Evolutionary conservation across 164 flowering plant species (phyloP).

Genomic region (Magnolia sinica): DNA sequence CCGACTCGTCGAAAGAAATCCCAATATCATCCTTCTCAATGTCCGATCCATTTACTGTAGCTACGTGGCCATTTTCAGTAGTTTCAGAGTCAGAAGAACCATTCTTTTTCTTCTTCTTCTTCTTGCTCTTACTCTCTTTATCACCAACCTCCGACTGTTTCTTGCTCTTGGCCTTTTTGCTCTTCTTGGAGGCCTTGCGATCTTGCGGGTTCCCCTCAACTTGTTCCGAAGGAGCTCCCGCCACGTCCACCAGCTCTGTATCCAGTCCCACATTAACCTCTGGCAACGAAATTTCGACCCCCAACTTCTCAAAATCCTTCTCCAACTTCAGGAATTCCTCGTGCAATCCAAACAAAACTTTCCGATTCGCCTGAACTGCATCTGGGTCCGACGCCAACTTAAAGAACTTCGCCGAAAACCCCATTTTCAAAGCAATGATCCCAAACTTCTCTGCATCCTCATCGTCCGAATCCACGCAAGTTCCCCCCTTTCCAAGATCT

Average conservation of each 20-base stretch:
- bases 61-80: conserved; percentile 9
- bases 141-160: conserved; percentile 9
- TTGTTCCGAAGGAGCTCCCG: not conserved
- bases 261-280: conserved; percentile 1
- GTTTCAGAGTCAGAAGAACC: conserved; percentile 6
- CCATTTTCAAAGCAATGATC: conserved; percentile 35
- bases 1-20: conserved; percentile 38
- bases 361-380: conserved; percentile 74
- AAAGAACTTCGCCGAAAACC: conserved; percentile 43
- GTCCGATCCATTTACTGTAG: conserved; percentile 14
- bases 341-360: conserved; percentile 55
- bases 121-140: conserved; percentile 31
- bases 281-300: conserved; percentile 35
- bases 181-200: conserved; percentile 1
- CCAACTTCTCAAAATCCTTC: conserved; percentile 50
- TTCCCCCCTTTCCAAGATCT: conserved; percentile 21
- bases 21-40: conserved; percentile 11
- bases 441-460: conserved; percentile 41
- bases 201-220: not conserved
- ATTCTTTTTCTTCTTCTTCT: conserved; percentile 32
- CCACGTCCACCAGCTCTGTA: not conserved
- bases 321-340: conserved; percentile 66
- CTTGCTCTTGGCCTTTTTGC: conserved; percentile 5
- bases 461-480: conserved; percentile 16
- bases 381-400: conserved; percentile 54